Evolutionary conservation across 2,329 filamentous ascomycete genomes (phyloP).

Genomic region (Microcyclospora tardicrescens): DNA sequence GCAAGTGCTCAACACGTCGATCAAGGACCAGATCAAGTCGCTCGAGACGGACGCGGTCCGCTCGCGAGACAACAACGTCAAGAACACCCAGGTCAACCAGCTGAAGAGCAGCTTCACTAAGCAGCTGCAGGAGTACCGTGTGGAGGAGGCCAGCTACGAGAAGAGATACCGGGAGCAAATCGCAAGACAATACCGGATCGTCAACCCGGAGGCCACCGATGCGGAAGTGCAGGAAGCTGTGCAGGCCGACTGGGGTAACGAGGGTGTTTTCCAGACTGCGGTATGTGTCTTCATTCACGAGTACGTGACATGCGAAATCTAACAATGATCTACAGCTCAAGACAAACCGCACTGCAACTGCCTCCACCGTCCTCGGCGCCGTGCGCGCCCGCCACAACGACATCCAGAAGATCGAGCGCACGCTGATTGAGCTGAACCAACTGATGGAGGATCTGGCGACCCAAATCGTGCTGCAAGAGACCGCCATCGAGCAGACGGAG

Average conservation of each 20-base stretch:
- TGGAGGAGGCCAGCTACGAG: slow-evolving; percentile 59
- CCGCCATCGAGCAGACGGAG: slow-evolving; percentile 49
- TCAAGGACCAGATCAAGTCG: slow-evolving; percentile 67
- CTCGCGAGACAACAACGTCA: slow-evolving; percentile 51
- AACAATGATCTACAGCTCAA: slow-evolving; percentile 44
- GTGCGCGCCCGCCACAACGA: slow-evolving; percentile 75
- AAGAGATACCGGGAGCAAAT: slow-evolving; percentile 65
- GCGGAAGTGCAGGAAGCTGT: slow-evolving; percentile 56
- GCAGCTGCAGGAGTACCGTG: slow-evolving; percentile 56
- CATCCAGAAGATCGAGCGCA: slow-evolving; percentile 67
- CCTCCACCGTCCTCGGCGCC: slow-evolving; percentile 59
- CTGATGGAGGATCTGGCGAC: slow-evolving; percentile 66
- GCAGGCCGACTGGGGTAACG: slow-evolving; percentile 59
- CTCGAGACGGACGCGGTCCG: slow-evolving; percentile 58
- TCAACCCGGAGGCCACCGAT: slow-evolving; percentile 56
- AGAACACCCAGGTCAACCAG: slow-evolving; percentile 55
- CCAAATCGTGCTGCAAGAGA: slow-evolving; percentile 59
- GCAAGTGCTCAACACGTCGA: slow-evolving; percentile 58
- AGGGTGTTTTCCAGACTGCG: slow-evolving; percentile 71
- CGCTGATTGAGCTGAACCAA: slow-evolving; percentile 53
- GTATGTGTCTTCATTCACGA: slow-evolving; percentile 38
- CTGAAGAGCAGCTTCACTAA: slow-evolving; percentile 61
- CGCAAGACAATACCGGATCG: slow-evolving; percentile 66
- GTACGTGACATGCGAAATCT: background rate
- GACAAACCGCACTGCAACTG: slow-evolving; percentile 61